Base-by-base conservation (phyloP, 2,329 filamentous ascomycete genomes). In the Cladosporium sp. region DNA sequence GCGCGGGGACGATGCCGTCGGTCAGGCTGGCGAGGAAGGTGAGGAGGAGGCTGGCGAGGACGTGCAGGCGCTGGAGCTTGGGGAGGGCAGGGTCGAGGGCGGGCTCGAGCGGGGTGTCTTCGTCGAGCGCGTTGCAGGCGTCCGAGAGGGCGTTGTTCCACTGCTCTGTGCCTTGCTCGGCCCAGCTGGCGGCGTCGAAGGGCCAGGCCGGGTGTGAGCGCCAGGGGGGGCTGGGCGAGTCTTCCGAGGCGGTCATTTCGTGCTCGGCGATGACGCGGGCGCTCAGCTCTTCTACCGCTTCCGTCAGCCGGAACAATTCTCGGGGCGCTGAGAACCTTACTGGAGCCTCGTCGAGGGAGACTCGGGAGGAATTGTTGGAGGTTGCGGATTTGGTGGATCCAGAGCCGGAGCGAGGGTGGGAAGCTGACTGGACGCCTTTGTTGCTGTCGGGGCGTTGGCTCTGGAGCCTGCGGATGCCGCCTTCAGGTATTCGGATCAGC, bases 251-350 rank as follows among this genome's bases (percentile, higher is more conserved):
- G n/a, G 52, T 77, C 81, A 84, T 85, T 43, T 74, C 76, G 80
- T 80, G 84, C 59, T 84, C 82, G 8, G 81, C 81, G 22, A 83
- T 68, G 9, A 79, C 76, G 33, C 81, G 75, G 59, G 81, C 78
- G 28, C 74, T 74, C 60, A 83, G 66, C 60, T 79, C 76, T 63
- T 83, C 80, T 68, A 95, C 78, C 9, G 84, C 82, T 67, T 95
- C 89, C 4, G 90, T 96, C 63, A 98, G 80, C 65, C 85, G 85
- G 71, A 95, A 95, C 8, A 97, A 77, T 68, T 96, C 92, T 56
- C 87, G 84, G 1, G 93, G 92, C 1, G 90, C 90, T 9, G 90
- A 92, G 66, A 86, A 85, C 65, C 82, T 82, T 57, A 88, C 79
- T 54, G 78, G 81, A 67, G 59, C 64, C 46, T 61, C 57, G 49